A percentile compares a stretch with the other conserved stretches of the same genome.
phyloP scores from a whole-genome alignment of 495 filamentous ascomycete species.

The Talaromyces stipitatus region DNA sequence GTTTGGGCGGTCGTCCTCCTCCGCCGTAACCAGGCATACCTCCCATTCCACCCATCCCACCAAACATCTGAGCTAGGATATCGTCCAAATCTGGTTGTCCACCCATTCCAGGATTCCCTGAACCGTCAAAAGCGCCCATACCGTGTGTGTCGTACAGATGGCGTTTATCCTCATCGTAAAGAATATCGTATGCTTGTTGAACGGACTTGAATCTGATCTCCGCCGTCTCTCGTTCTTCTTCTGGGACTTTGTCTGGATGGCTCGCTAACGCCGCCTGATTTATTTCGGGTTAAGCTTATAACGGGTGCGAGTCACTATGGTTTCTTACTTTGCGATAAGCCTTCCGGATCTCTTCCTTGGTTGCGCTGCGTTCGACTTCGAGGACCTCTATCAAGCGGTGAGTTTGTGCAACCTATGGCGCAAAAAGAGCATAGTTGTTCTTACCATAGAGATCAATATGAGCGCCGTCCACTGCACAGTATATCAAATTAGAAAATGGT shows the following conservation, averaged over 20 bases:
- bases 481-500: conserved; percentile 12
- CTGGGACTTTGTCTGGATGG: conserved; percentile 94
- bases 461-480: conserved; percentile 23
- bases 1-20: conserved; percentile 47
- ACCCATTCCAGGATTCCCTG: conserved; percentile 57
- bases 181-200: conserved; percentile 93
- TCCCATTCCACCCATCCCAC: conserved; percentile 42
- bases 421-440: neutral
- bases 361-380: conserved; percentile 59
- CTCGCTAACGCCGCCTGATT: conserved; percentile 73
- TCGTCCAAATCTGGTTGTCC: conserved; percentile 79
- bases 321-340: conserved; percentile 83
- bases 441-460: conserved; percentile 43
- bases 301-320: neutral
- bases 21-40: conserved; percentile 57
- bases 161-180: conserved; percentile 91
- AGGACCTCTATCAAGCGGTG: conserved; percentile 56
- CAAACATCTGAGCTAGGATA: conserved; percentile 90
- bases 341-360: conserved; percentile 85
- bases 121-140: conserved; percentile 84
- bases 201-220: conserved; percentile 87
- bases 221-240: conserved; percentile 72
- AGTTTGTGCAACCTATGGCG: neutral
- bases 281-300: neutral
- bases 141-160: conserved; percentile 87